These are phyloP conservation scores for Raddia guianensis DNA, from an alignment of 176 grass and related monocot genomes.

Conservation along the genomic window DNA sequence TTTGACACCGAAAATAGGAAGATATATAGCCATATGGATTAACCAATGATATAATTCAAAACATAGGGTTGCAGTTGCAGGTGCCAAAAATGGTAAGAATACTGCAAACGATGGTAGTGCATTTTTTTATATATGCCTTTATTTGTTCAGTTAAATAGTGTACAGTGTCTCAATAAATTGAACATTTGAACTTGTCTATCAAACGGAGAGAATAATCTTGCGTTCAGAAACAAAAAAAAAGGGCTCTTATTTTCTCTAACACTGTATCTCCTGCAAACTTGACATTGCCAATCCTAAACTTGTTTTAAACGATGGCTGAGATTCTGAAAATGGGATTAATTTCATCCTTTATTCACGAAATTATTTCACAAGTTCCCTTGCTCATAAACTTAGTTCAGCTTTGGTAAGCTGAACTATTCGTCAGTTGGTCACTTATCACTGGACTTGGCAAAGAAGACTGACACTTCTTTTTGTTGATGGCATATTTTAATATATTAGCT, in stretches of 20 bases:
- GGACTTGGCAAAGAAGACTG: slow-evolving; percentile 12
- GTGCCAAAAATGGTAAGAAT: not conserved
- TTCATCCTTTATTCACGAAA: not conserved
- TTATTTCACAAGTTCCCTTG: too few relatives aligned
- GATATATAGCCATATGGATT: slow-evolving; percentile 10
- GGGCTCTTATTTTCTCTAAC: not conserved
- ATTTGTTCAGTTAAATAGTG: not conserved
- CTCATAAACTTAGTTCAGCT: too few relatives aligned
- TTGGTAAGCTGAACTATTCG: not conserved
- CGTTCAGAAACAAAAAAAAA: too few relatives aligned
- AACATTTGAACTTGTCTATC: not conserved
- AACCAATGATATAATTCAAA: not conserved
- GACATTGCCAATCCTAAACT: not conserved
- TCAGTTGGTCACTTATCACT: not conserved
- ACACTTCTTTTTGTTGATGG: not conserved
- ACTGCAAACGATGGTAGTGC: not conserved
- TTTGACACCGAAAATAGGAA: not conserved
- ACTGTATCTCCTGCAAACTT: not conserved
- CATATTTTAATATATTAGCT: not conserved
- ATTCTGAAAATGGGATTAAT: not conserved
- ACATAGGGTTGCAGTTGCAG: slow-evolving; percentile 9
- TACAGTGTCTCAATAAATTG: not conserved
- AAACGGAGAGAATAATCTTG: too few relatives aligned
- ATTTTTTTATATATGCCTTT: not conserved
- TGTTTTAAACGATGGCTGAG: not conserved